A percentile compares a stretch with the other conserved stretches of the same genome.
Conservation (phyloP, 176 grass and related monocot species). For the Hordeum marinum region DNA sequence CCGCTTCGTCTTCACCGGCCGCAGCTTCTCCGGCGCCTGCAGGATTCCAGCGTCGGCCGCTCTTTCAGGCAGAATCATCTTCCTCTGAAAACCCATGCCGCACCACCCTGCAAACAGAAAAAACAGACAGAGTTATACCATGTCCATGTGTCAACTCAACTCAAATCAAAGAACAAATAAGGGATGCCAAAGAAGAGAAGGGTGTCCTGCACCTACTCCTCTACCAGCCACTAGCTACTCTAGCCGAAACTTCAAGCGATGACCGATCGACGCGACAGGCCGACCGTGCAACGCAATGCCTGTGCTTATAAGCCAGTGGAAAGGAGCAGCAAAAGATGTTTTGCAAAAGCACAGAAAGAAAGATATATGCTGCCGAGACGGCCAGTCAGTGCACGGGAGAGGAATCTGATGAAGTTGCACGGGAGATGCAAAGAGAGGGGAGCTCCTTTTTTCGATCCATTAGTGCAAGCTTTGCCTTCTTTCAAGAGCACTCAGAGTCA, state of each 20-base stretch:
- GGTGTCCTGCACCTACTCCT: neutral
- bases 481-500: neutral
- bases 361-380: neutral
- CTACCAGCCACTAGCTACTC: neutral
- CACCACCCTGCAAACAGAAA: neutral
- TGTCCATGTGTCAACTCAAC: neutral
- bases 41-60: neutral
- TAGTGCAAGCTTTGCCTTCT: conserved; percentile 5
- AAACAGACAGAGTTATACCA: neutral
- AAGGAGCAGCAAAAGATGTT: neutral
- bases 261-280: neutral
- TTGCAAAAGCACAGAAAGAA: neutral
- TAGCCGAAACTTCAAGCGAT: neutral
- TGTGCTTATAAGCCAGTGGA: conserved; percentile 25
- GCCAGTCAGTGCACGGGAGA: neutral
- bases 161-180: neutral
- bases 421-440: conserved; percentile 7
- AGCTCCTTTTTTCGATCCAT: neutral
- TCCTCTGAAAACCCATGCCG: conserved; percentile 28
- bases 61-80: conserved; percentile 16
- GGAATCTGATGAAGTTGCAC: conserved; percentile 30
- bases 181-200: neutral
- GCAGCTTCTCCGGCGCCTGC: neutral
- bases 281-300: neutral
- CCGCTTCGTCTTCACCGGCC: conserved; percentile 7